Percentiles rank a stretch among this genome's conserved stretches.
These are phyloP conservation scores for Venturia effusa DNA, from an alignment of 2,329 filamentous ascomycete genomes.

Conservation along the genomic window DNA sequence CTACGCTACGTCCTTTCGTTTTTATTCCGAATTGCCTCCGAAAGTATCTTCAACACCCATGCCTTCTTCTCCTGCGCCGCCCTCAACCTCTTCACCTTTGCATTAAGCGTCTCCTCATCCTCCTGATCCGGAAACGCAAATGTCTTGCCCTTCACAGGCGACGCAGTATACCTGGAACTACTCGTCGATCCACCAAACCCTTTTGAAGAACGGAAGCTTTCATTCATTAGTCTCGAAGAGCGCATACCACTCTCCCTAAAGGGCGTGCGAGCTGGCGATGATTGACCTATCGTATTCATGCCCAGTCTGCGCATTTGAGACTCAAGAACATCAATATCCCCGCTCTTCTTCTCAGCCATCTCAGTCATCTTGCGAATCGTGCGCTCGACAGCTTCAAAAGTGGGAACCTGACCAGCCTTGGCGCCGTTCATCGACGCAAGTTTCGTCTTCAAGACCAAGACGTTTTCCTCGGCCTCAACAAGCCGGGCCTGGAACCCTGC, in stretches of 20 bases:
- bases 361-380: constrained; percentile 88
- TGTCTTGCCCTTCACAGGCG: not conserved
- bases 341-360: constrained; percentile 84
- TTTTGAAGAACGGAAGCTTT: not conserved
- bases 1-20: constrained; percentile 17
- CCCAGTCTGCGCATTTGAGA: constrained; percentile 66
- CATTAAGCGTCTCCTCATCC: constrained; percentile 13
- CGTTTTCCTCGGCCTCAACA: constrained; percentile 65
- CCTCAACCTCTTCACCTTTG: constrained; percentile 20
- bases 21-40: constrained; percentile 24
- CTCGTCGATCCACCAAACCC: not conserved
- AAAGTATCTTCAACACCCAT: constrained; percentile 26
- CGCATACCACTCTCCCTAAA: not conserved
- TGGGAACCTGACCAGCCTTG: constrained; percentile 46
- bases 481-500: constrained; percentile 63
- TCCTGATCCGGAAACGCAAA: constrained; percentile 12
- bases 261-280: not conserved
- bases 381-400: constrained; percentile 81
- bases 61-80: constrained; percentile 25
- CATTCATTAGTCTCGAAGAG: not conserved
- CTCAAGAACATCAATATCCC: constrained; percentile 84
- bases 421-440: constrained; percentile 44
- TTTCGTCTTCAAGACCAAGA: constrained; percentile 69
- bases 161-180: not conserved
- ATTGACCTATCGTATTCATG: not conserved